Evolutionary conservation across 768 basidiomycete genomes (phyloP).

Genomic region (Mycena rebaudengoi): DNA sequence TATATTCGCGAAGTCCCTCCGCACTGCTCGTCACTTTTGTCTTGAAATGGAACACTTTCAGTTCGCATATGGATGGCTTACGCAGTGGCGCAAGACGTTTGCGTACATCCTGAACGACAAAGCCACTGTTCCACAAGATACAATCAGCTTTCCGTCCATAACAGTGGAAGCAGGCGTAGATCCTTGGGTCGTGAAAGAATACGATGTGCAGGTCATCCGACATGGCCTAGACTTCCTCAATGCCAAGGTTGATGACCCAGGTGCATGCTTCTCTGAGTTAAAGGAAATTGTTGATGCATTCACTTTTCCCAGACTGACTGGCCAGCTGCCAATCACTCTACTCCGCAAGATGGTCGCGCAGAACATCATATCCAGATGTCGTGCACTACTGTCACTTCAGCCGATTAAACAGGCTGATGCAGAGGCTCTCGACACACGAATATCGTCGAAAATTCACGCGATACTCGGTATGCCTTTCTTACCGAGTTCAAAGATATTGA

Average conservation of each 20-base stretch:
- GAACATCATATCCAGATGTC: not conserved
- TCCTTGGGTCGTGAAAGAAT: not conserved
- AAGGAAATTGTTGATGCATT: constrained; percentile 9
- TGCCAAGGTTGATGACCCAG: constrained; percentile 7
- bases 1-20: constrained; percentile 1
- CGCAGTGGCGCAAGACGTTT: not conserved
- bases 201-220: not conserved
- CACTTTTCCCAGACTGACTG: not conserved
- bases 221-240: constrained; percentile 5
- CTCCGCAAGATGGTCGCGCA: constrained; percentile 6
- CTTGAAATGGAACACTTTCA: constrained; percentile 14
- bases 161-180: not conserved
- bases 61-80: constrained; percentile 20
- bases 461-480: constrained; percentile 9
- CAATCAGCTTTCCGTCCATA: not conserved
- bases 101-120: not conserved
- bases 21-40: not conserved
- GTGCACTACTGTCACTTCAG: constrained; percentile 10
- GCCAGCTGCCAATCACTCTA: not conserved
- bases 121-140: not conserved
- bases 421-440: not conserved
- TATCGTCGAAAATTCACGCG: not conserved
- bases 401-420: constrained; percentile 13
- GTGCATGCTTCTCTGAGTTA: not conserved
- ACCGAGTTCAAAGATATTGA: constrained; percentile 1